phyloP scores from a whole-genome alignment of 352 stramenopile genomes.

The Phytophthora multivora region DNA sequence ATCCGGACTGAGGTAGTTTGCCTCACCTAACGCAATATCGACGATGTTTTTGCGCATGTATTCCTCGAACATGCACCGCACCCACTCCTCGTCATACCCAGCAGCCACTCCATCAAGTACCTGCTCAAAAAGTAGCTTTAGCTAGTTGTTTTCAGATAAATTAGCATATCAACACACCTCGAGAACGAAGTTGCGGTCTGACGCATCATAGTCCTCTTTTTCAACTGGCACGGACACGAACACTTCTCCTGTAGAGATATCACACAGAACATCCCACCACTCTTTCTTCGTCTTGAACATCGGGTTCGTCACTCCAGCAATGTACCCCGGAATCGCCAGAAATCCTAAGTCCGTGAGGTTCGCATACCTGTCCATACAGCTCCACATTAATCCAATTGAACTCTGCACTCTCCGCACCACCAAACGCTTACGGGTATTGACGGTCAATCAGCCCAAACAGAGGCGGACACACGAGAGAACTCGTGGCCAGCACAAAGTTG shows the following conservation, averaged over 20 bases:
- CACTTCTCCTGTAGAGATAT: slow-evolving; percentile 85
- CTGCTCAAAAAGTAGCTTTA: slow-evolving; percentile 29
- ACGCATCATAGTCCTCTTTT: slow-evolving; percentile 75
- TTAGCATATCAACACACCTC: slow-evolving; percentile 44
- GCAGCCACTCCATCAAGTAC: slow-evolving; percentile 80
- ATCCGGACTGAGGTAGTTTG: slow-evolving; percentile 78
- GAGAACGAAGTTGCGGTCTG: slow-evolving; percentile 74
- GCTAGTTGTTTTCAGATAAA: not conserved
- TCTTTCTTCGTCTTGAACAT: slow-evolving; percentile 93
- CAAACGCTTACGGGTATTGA: slow-evolving; percentile 64
- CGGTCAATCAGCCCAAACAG: slow-evolving; percentile 80
- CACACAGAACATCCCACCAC: slow-evolving; percentile 92
- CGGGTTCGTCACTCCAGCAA: slow-evolving; percentile 91
- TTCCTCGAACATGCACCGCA: slow-evolving; percentile 89
- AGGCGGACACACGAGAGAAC: slow-evolving; percentile 81
- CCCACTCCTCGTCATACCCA: slow-evolving; percentile 87
- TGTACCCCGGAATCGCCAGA: slow-evolving; percentile 81
- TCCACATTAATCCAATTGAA: not conserved
- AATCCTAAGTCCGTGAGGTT: slow-evolving; percentile 91
- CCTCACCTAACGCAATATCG: slow-evolving; percentile 77
- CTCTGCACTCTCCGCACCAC: not conserved
- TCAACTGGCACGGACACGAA: slow-evolving; percentile 61
- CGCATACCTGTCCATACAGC: slow-evolving; percentile 56
- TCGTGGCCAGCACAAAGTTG: slow-evolving; percentile 87
- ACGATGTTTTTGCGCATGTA: slow-evolving; percentile 88